A percentile compares a stretch with the other conserved stretches of the same genome.
These are phyloP conservation scores for Ceratocystis colombiana DNA, from an alignment of 2,329 filamentous ascomycete species.

Conservation along the genomic window DNA sequence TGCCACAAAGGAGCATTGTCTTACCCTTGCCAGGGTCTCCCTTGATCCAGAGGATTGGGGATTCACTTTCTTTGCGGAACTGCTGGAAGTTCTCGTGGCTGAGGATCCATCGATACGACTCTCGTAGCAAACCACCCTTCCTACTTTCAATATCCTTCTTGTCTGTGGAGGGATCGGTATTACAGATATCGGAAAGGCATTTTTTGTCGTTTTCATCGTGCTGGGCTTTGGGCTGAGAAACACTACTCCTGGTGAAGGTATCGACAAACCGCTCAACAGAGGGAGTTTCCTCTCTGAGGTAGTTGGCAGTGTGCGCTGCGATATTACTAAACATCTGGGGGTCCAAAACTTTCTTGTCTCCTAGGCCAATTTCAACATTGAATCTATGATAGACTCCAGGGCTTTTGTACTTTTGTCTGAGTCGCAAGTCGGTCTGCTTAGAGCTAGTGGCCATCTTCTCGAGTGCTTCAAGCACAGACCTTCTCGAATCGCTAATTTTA, in stretches of 20 bases:
- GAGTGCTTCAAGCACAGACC: accelerated
- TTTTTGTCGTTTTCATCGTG: no score
- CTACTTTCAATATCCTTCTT: no score
- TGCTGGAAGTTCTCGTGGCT: no score
- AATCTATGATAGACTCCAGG: conserved; percentile 28
- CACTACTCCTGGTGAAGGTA: no score
- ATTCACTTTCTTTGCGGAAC: accelerated
- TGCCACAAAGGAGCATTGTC: no score
- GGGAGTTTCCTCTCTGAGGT: accelerated
- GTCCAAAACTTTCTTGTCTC: conserved; percentile 28
- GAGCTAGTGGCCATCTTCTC: accelerated
- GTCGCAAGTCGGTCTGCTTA: neutral
- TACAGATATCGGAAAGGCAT: accelerated
- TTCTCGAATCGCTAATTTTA: conserved; percentile 23
- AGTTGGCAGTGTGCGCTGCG: conserved; percentile 27
- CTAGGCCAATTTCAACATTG: conserved; percentile 29
- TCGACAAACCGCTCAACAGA: no score
- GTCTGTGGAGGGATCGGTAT: no score
- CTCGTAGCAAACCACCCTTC: no score
- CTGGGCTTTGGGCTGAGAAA: no score
- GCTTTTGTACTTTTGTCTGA: conserved; percentile 26
- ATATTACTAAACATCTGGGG: conserved; percentile 28
- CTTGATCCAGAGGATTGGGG: no score
- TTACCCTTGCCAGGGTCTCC: no score
- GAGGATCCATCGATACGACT: no score